Conservation (phyloP, 208 protist species). For the Angomonas deanei region DNA sequence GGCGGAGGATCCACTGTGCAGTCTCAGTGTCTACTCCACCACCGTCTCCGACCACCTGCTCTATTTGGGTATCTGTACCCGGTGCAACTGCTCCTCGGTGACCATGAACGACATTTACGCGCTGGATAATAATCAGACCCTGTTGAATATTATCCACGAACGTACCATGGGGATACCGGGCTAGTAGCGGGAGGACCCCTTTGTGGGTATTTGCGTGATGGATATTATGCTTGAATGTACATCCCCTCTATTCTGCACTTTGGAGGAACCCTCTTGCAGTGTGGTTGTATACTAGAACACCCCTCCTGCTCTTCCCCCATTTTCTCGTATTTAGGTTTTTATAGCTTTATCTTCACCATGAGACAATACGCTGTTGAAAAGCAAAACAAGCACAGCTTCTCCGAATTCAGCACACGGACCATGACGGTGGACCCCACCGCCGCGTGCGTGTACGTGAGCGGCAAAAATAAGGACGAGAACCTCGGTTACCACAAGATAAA, state of each 20-base stretch:
- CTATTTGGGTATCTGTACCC: conserved; percentile 50
- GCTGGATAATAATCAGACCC: neutral
- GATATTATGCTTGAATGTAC: no score
- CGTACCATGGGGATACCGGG: neutral
- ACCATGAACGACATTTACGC: conserved; percentile 9
- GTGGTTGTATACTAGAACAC: no score
- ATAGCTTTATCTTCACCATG: neutral
- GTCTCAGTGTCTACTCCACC: conserved; percentile 25
- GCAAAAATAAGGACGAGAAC: neutral
- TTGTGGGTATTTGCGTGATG: neutral
- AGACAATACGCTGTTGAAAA: neutral
- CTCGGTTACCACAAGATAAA: neutral
- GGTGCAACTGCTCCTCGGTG: conserved; percentile 25
- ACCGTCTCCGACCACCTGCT: conserved; percentile 37
- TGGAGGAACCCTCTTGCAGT: no score
- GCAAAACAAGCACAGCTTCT: neutral
- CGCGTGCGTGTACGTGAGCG: neutral
- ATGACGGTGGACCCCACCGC: neutral
- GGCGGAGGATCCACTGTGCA: conserved; percentile 44
- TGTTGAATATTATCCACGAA: neutral
- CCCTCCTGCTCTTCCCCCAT: neutral
- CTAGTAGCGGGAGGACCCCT: neutral
- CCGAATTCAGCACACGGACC: neutral
- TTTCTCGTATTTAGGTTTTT: conserved; percentile 1
- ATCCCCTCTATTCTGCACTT: no score